phyloP scores from a whole-genome alignment of 306 rosid species.

The Cucurbita moschata region DNA sequence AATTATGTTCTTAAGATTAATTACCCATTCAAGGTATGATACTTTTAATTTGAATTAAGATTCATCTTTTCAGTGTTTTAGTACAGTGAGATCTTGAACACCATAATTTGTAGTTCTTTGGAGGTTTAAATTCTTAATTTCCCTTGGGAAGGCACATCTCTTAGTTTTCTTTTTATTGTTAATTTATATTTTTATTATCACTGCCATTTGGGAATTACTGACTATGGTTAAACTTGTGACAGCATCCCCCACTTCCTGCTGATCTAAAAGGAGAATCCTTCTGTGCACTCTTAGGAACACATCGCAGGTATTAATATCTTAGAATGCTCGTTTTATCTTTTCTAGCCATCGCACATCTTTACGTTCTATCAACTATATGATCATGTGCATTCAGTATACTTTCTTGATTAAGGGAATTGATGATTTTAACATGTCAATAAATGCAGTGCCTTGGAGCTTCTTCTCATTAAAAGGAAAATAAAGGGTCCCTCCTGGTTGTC shows the following conservation, averaged over 20 bases:
- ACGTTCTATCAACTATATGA: not conserved
- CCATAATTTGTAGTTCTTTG: not conserved
- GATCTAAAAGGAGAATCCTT: conserved; percentile 70
- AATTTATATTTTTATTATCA: not conserved
- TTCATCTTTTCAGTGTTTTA: not conserved
- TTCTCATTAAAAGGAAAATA: conserved; percentile 75
- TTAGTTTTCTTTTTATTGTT: not conserved
- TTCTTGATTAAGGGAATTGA: not conserved
- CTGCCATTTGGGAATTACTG: not conserved
- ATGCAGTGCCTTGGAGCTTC: conserved; percentile 84
- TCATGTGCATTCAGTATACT: not conserved
- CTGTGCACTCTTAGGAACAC: conserved; percentile 64
- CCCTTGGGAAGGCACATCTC: not conserved
- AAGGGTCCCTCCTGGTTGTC: conserved; percentile 89
- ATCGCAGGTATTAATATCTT: conserved; percentile 42
- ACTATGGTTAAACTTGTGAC: conserved; percentile 10
- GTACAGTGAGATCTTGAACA: not conserved
- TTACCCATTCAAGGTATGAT: conserved; percentile 75
- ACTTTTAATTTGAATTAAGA: not conserved
- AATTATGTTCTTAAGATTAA: conserved; percentile 71
- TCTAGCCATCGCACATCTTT: not conserved
- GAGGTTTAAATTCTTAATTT: not conserved
- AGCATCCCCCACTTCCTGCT: conserved; percentile 68
- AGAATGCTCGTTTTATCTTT: not conserved
- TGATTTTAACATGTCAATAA: not conserved